Percentiles rank a stretch among this genome's conserved stretches.
Evolutionary conservation across 2,329 filamentous ascomycete species (phyloP).

Genomic region (Aspergillus carbonarius): DNA sequence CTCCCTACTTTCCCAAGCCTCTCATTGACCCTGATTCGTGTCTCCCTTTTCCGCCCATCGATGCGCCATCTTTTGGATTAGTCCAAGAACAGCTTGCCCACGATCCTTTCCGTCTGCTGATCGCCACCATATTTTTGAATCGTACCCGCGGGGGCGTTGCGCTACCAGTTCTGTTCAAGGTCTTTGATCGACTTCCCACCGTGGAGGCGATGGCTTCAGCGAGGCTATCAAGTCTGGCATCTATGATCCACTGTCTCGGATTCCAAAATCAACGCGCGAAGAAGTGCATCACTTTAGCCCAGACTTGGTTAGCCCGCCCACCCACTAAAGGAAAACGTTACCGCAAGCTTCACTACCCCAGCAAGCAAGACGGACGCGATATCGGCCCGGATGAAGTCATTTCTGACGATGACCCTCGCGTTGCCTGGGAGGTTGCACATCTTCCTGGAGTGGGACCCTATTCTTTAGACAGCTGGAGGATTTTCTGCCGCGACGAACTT

Average conservation of each 20-base stretch:
- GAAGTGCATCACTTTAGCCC: slow-evolving; percentile 69
- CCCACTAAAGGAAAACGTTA: slow-evolving; percentile 61
- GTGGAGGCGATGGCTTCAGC: slow-evolving; percentile 62
- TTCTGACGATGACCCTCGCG: slow-evolving; percentile 49
- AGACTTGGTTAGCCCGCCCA: slow-evolving; percentile 63
- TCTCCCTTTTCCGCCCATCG: slow-evolving; percentile 65
- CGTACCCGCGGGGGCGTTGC: slow-evolving; percentile 72
- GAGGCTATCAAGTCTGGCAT: slow-evolving; percentile 55
- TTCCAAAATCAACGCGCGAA: slow-evolving; percentile 67
- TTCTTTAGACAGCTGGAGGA: slow-evolving; percentile 85
- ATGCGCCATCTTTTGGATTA: slow-evolving; percentile 66
- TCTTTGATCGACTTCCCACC: slow-evolving; percentile 69
- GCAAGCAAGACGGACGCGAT: slow-evolving; percentile 49
- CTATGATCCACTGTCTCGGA: slow-evolving; percentile 68
- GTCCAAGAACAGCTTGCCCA: slow-evolving; percentile 77
- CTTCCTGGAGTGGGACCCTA: slow-evolving; percentile 76
- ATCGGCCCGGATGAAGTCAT: slow-evolving; percentile 50
- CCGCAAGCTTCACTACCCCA: slow-evolving; percentile 57
- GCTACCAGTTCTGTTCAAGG: slow-evolving; percentile 69
- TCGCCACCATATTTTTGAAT: slow-evolving; percentile 83
- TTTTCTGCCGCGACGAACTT: slow-evolving; percentile 82
- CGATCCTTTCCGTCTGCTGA: slow-evolving; percentile 75
- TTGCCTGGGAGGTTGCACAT: slow-evolving; percentile 81
- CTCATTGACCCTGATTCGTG: slow-evolving; percentile 42
- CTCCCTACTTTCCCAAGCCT: slow-evolving; percentile 44